Evolutionary conservation across 495 filamentous ascomycete genomes (phyloP), one percentile per base, ranked within the genome.

Genomic region (Viridothelium virens): DNA sequence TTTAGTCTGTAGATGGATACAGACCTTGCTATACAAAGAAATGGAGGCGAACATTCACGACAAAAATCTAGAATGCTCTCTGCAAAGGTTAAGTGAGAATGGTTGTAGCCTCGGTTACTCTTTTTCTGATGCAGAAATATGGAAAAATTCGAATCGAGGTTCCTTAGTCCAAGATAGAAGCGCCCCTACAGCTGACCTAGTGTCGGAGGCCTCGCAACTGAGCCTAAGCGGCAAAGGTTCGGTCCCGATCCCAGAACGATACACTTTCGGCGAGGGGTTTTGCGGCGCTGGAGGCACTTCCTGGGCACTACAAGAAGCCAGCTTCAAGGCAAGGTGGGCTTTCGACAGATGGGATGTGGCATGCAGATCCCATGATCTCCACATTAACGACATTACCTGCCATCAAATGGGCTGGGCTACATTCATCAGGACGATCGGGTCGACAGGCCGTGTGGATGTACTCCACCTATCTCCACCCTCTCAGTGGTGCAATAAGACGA

Each of bases 401-500:
- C 80, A 83, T 61, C 18, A 79, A 7, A 34, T 33, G 34, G 65
- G 66, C 59, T 63, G 63, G 50, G 44, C 2, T 2, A 39, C 84
- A 5, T 84, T 91, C 72, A 9, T 78, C 59, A 31, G 71, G 66
- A 16, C 70, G 67, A 64, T 65, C 53, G 48, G 48, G 18, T 2
- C 11, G 48, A 18, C 5, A 66, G 77, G 78, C n/a, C 71, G 72
- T 31, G 83, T 90, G 0, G 91, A 96, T 69, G 78, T 96, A 18
- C 78, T 89, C 1, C 92, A 97, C 64, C 73, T 93, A 0, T 94
- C 90, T 0, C 91, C 91, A 0, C 92, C 93, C 0, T 97, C 93
- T 62, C 90, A 94, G 67, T 85, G 84, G 6, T 96, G 87, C 75
- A 95, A 89, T 0, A 85, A 86, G 0, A 89, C 89, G 0, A 89